phyloP scores from a whole-genome alignment of 345 rosid species.

The Mallotus nudiflorus region DNA sequence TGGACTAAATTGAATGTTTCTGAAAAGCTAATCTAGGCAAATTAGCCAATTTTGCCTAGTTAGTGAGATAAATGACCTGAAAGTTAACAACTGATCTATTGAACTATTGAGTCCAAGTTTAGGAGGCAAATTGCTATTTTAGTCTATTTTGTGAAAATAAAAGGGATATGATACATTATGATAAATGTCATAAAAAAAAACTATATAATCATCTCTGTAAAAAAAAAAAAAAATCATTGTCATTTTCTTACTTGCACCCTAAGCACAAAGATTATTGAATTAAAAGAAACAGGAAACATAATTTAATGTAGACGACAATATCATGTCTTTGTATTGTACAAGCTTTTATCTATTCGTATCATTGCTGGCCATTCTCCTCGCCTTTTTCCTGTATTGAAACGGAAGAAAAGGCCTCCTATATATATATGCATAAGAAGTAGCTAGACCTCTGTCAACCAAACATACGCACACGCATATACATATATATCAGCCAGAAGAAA shows the following conservation, averaged over 20 bases:
- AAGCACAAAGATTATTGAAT: slow-evolving; percentile 5
- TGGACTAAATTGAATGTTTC: no score
- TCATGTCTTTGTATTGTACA: neutral
- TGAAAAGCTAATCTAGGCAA: no score
- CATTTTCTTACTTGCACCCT: slow-evolving; percentile 16
- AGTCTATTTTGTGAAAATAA: no score
- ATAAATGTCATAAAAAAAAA: no score
- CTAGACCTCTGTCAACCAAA: slow-evolving; percentile 14
- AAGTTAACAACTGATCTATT: no score
- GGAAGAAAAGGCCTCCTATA: slow-evolving; percentile 27
- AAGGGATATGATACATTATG: no score
- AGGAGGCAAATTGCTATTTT: no score
- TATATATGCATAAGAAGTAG: no score
- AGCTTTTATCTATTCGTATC: neutral
- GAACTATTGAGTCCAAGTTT: no score
- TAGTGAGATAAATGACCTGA: no score
- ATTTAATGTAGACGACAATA: slow-evolving; percentile 5
- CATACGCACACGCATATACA: no score
- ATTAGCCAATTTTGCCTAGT: no score
- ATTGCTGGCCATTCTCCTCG: slow-evolving; percentile 22
- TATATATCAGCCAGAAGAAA: slow-evolving; percentile 11
- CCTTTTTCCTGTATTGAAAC: slow-evolving; percentile 25
- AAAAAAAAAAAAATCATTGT: neutral
- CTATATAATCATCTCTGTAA: neutral
- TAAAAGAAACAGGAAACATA: slow-evolving; percentile 13